Conservation (phyloP, 2,329 filamentous ascomycete species). For the Fusarium sp. region DNA sequence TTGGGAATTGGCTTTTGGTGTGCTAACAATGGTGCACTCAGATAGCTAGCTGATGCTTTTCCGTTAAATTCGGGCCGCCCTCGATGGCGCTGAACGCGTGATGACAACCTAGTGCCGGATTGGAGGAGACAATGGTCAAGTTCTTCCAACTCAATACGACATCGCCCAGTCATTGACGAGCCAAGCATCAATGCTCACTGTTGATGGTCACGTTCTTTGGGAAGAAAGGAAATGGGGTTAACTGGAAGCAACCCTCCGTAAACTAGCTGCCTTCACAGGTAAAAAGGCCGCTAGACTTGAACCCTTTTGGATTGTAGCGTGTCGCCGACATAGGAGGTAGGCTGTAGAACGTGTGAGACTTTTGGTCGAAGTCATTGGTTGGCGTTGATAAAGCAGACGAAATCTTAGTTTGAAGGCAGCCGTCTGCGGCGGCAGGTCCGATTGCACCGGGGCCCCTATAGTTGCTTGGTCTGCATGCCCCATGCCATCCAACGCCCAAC, state of each 20-base stretch:
- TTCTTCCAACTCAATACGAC: constrained; percentile 9
- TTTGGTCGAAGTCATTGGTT: constrained; percentile 33
- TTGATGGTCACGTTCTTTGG: constrained; percentile 18
- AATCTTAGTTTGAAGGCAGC: constrained; percentile 35
- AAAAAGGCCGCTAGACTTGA: constrained; percentile 25
- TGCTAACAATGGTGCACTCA: not conserved
- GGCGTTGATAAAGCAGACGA: constrained; percentile 18
- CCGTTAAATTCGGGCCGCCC: constrained; percentile 33
- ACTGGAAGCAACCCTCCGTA: constrained; percentile 3
- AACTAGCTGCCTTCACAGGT: constrained; percentile 14
- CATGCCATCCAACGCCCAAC: constrained; percentile 19
- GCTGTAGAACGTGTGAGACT: constrained; percentile 39
- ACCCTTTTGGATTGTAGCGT: constrained; percentile 36
- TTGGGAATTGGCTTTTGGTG: constrained; percentile 14
- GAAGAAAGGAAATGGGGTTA: constrained; percentile 12
- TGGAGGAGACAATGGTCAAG: constrained; percentile 21
- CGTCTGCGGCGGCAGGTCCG: constrained; percentile 43
- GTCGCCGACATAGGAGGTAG: constrained; percentile 37
- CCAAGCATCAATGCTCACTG: constrained; percentile 10
- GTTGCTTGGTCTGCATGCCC: constrained; percentile 15
- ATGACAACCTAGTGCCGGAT: constrained; percentile 15
- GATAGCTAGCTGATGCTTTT: constrained; percentile 8
- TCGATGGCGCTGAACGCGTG: constrained; percentile 33
- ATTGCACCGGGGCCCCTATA: constrained; percentile 33
- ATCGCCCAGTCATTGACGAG: constrained; percentile 8